Percentiles rank a stretch among this genome's conserved stretches.
Conservation (phyloP, 2,329 filamentous ascomycete genomes). For the Cercospora zeae-maydis region DNA sequence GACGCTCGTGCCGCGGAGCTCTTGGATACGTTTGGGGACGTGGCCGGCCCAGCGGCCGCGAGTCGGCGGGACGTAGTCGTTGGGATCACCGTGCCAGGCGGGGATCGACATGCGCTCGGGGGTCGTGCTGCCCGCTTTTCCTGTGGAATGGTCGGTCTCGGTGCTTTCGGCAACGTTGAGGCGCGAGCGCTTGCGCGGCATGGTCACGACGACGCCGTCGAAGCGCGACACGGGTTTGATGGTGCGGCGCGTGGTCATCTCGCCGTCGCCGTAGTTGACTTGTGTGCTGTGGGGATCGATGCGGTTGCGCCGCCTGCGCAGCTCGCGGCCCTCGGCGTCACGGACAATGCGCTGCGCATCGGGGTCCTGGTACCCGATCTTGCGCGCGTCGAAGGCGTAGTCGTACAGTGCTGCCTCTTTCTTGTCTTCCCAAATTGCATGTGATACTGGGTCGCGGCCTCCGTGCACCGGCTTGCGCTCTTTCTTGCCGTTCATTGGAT, state of each 20-base stretch:
- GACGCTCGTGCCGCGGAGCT: constrained; percentile 44
- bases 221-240: constrained; percentile 33
- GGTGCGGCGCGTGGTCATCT: constrained; percentile 25
- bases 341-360: constrained; percentile 51
- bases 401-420: constrained; percentile 61
- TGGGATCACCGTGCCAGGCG: constrained; percentile 13
- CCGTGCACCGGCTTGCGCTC: constrained; percentile 52
- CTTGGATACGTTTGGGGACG: constrained; percentile 44
- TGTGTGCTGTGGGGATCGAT: constrained; percentile 24
- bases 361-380: constrained; percentile 54
- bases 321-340: constrained; percentile 46
- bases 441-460: constrained; percentile 45
- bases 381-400: constrained; percentile 55
- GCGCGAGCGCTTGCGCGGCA: constrained; percentile 29
- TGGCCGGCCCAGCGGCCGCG: constrained; percentile 33
- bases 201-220: constrained; percentile 27
- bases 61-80: constrained; percentile 25
- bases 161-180: constrained; percentile 12
- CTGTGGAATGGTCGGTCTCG: constrained; percentile 9
- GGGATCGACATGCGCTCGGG: constrained; percentile 26
- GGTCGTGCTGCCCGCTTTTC: constrained; percentile 22
- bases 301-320: constrained; percentile 41
- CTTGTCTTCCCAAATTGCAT: constrained; percentile 54
- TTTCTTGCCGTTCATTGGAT: constrained; percentile 44
- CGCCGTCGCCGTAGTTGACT: constrained; percentile 32